Base-by-base conservation (phyloP, 2,329 filamentous ascomycete genomes). In the Pseudogymnoascus sp. region DNA sequence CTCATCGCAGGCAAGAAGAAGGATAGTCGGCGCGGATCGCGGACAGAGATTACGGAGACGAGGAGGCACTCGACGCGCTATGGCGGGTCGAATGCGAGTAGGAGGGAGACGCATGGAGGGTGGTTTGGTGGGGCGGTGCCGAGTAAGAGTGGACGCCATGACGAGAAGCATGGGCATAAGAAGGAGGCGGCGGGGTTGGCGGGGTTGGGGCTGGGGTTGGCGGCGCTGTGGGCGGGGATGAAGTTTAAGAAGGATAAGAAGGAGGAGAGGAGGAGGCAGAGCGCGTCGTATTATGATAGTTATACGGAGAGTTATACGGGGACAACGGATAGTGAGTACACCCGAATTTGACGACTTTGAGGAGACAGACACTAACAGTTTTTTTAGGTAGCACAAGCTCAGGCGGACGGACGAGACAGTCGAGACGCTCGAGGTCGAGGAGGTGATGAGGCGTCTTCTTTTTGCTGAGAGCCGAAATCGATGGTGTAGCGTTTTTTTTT, bases 1-100 rank as follows among this genome's bases (percentile, higher is more conserved):
- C 73, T 89, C 68, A 83, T 90, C 67, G 87, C 86, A 33, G 81
- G 84, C 10, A 78, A 78, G 68, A 78, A 78, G 68, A 80, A 80
- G 70, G 78, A 68, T 74, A 77, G 67, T 76, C 75, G 67, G 0
- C 76, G 75, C 62, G 76, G 76, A 31, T 74, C 80, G 1, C 62
- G 66, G 8, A 67, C 67, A 24, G 83, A 85, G 65, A 76, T 78
- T 56, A 81, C 86, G 69, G 85, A 88, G 59, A 77, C 86, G 62
- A 78, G 89, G 72, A 82, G 82, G 50, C 84, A 83, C 73, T 81
- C 80, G 78, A 78, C 69, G 47, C 24, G 47, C 24, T 56, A 56
- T 19, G 47, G 47, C 4, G 21, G 24, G 0, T 26, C 47, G 4
- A 13, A 21, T 5, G 47, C 47, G 77, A 77, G 63, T 76, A 76